phyloP scores from a whole-genome alignment of 495 filamentous ascomycete species.

The Penicillium roqueforti region DNA sequence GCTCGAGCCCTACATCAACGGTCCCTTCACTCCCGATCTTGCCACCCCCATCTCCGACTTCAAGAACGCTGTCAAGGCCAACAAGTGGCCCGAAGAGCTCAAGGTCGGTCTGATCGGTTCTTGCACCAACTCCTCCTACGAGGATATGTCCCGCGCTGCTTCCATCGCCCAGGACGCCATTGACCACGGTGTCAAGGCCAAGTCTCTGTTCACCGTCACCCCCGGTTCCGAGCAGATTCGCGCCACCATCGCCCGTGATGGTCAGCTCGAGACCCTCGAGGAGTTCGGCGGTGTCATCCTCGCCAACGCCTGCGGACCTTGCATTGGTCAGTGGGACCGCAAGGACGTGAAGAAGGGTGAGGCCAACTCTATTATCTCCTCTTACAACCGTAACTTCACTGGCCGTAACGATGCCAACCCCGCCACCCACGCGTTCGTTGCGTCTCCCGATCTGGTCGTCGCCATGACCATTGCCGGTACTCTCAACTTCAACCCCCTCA shows the following conservation, averaged over 20 bases:
- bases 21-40: constrained; percentile 99
- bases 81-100: constrained; percentile 95
- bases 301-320: constrained; percentile 90
- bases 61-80: constrained; percentile 85
- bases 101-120: constrained; percentile 93
- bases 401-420: constrained; percentile 99
- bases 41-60: constrained; percentile 97
- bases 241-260: constrained; percentile 91
- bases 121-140: constrained; percentile 99
- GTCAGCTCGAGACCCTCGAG: constrained; percentile 93
- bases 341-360: constrained; percentile 94
- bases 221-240: constrained; percentile 98
- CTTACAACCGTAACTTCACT: constrained; percentile 99
- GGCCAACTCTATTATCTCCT: constrained; percentile 92
- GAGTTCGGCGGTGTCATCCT: constrained; percentile 96
- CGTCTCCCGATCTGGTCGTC: constrained; percentile 95
- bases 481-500: constrained; percentile 95
- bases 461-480: constrained; percentile 87
- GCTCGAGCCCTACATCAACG: constrained; percentile 98
- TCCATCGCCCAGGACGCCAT: constrained; percentile 94
- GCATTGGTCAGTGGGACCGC: constrained; percentile 89
- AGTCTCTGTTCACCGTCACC: constrained; percentile 89
- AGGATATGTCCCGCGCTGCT: constrained; percentile 95
- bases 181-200: constrained; percentile 89
- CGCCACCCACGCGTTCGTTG: constrained; percentile 96